phyloP scores from a whole-genome alignment of 371 early-diverging fungal genomes.

The Zychaea mexicana region DNA sequence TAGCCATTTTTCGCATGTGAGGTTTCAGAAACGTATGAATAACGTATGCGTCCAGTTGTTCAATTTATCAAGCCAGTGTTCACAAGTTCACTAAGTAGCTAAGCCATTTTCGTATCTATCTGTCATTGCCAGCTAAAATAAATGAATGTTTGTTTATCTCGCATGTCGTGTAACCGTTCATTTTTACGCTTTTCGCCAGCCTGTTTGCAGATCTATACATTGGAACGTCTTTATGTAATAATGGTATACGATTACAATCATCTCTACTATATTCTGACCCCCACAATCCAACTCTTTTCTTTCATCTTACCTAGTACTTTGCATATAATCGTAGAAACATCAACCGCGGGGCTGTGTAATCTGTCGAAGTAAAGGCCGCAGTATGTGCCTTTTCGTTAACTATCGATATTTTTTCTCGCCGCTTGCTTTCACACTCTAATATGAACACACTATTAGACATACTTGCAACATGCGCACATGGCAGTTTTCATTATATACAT shows the following conservation, averaged over 20 bases:
- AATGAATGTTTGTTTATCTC: conserved; percentile 47
- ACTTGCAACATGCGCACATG: no score
- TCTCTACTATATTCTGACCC: not conserved
- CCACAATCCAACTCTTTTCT: not conserved
- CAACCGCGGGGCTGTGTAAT: conserved; percentile 49
- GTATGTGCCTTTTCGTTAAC: no score
- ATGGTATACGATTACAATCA: no score
- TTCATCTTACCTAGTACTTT: conserved; percentile 65
- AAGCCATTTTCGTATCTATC: no score
- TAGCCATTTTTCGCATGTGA: conserved; percentile 51
- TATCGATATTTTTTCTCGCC: no score
- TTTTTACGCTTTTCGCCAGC: conserved; percentile 65
- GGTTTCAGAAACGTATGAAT: conserved; percentile 48
- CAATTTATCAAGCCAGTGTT: no score
- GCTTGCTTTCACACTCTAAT: no score
- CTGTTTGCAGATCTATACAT: conserved; percentile 28
- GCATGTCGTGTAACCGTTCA: conserved; percentile 58
- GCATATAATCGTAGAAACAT: conserved; percentile 73
- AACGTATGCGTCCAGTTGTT: no score
- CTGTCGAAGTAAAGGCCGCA: conserved; percentile 51
- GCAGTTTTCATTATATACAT: no score
- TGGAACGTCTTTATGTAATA: not conserved
- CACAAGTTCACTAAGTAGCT: no score
- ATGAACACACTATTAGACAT: no score
- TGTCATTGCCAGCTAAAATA: no score